A percentile compares a stretch with the other conserved stretches of the same genome.
Conservation (phyloP, 1,284 basidiomycete species). For the Puccinia coronata region DNA sequence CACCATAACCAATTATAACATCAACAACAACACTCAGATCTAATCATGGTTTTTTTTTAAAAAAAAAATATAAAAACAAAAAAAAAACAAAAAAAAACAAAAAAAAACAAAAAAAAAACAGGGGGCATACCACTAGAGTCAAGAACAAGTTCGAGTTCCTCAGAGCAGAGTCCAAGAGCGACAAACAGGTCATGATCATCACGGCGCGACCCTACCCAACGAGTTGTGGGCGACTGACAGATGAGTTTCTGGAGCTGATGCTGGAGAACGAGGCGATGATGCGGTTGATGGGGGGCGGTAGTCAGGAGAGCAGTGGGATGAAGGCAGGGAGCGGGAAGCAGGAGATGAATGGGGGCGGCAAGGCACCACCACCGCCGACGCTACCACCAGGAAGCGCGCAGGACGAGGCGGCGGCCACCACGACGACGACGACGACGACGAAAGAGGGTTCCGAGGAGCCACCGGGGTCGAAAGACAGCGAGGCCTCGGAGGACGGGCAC, state of each 20-base stretch:
- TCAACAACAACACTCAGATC: too few relatives aligned
- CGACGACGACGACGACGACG: too few relatives aligned
- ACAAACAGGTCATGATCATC: conserved; percentile 16
- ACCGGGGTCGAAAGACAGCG: neutral
- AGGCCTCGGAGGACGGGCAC: neutral
- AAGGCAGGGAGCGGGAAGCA: neutral
- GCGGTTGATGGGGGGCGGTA: conserved; percentile 48
- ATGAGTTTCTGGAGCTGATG: conserved; percentile 57
- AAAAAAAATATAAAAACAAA: too few relatives aligned
- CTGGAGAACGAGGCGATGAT: conserved; percentile 57
- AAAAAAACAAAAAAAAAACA: too few relatives aligned
- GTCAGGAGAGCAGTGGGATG: neutral
- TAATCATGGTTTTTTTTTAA: too few relatives aligned
- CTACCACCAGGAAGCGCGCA: too few relatives aligned
- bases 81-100: too few relatives aligned
- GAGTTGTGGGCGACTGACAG: conserved; percentile 32
- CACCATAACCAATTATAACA: too few relatives aligned
- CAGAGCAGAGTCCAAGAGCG: neutral
- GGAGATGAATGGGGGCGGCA: neutral
- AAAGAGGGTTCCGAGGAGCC: neutral
- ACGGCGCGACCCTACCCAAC: conserved; percentile 22
- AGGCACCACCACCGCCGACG: neutral
- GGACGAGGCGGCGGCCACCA: neutral
- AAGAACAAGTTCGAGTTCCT: neutral
- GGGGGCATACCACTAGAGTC: conserved; percentile 3